Percentiles rank a stretch among this genome's conserved stretches.
Evolutionary conservation across 1,139 yeast genomes (phyloP).

Genomic region (Zygosaccharomyces sapae): DNA sequence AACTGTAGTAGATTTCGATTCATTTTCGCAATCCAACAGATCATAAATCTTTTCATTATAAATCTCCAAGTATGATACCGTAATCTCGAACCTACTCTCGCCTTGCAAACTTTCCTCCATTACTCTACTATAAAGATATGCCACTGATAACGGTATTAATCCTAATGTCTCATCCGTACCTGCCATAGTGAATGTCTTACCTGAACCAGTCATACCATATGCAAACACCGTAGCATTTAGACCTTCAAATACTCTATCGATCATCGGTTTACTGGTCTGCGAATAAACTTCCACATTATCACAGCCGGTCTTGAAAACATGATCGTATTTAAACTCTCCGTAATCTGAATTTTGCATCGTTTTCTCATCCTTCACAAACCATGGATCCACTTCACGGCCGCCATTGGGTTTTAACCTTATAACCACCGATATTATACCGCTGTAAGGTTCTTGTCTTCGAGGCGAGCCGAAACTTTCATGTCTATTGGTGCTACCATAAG

Average conservation of each 20-base stretch:
- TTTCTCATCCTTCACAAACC: constrained; percentile 42
- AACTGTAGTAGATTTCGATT: constrained; percentile 10
- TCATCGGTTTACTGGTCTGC: constrained; percentile 56
- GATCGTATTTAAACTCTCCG: constrained; percentile 68
- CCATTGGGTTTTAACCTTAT: constrained; percentile 38
- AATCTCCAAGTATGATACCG: constrained; percentile 76
- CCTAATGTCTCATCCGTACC: constrained; percentile 70
- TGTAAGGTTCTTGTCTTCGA: constrained; percentile 26
- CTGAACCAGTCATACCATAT: constrained; percentile 95
- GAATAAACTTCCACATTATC: constrained; percentile 60
- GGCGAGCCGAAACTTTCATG: constrained; percentile 6
- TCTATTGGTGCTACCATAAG: neutral
- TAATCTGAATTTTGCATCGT: constrained; percentile 49
- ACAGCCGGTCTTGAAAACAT: constrained; percentile 58
- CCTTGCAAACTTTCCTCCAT: constrained; percentile 29
- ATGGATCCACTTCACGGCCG: constrained; percentile 31
- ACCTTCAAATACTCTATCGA: constrained; percentile 68
- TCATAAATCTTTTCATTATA: constrained; percentile 86
- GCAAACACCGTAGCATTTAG: constrained; percentile 89
- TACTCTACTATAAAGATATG: constrained; percentile 57
- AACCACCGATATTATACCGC: constrained; percentile 39
- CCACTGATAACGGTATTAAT: constrained; percentile 68
- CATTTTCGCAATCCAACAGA: constrained; percentile 42
- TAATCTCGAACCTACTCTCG: constrained; percentile 42
- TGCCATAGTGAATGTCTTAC: constrained; percentile 78